Percentiles rank a stretch among this genome's conserved stretches.
Evolutionary conservation across 352 stramenopile genomes (phyloP).

Genomic region (Hyaloperonospora arabidopsidis): DNA sequence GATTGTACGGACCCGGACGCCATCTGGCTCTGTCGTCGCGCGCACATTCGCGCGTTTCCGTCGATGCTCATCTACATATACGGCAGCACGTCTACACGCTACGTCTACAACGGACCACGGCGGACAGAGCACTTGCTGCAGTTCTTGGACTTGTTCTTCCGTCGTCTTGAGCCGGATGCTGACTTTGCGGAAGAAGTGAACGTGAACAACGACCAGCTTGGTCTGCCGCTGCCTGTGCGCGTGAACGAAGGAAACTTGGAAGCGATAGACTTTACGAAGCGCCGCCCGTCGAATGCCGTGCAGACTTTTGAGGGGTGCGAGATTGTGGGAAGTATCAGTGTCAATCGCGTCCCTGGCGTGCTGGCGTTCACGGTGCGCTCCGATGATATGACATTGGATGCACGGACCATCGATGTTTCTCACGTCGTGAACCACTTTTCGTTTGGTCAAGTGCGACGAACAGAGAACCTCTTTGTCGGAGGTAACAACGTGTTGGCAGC

Average conservation of each 20-base stretch:
- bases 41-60: conserved; percentile 71
- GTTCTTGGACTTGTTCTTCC: conserved; percentile 80
- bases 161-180: conserved; percentile 63
- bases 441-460: conserved; percentile 69
- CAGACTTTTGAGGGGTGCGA: conserved; percentile 59
- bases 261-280: conserved; percentile 43
- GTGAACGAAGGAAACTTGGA: conserved; percentile 53
- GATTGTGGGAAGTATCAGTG: conserved; percentile 68
- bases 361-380: conserved; percentile 61
- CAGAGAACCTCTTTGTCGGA: conserved; percentile 50
- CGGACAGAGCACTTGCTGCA: conserved; percentile 65
- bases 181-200: conserved; percentile 80
- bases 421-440: conserved; percentile 80
- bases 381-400: conserved; percentile 64
- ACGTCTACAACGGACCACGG: conserved; percentile 78
- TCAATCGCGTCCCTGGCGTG: conserved; percentile 68
- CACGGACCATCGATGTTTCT: conserved; percentile 48
- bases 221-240: conserved; percentile 38
- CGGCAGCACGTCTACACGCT: conserved; percentile 62
- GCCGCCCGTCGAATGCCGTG: conserved; percentile 23
- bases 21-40: conserved; percentile 54
- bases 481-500: conserved; percentile 30
- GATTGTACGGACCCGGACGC: conserved; percentile 68
- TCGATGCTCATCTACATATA: conserved; percentile 87
- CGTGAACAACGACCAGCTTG: conserved; percentile 39